Conservation (phyloP, 768 basidiomycete species). For the Hericium alpestre region DNA sequence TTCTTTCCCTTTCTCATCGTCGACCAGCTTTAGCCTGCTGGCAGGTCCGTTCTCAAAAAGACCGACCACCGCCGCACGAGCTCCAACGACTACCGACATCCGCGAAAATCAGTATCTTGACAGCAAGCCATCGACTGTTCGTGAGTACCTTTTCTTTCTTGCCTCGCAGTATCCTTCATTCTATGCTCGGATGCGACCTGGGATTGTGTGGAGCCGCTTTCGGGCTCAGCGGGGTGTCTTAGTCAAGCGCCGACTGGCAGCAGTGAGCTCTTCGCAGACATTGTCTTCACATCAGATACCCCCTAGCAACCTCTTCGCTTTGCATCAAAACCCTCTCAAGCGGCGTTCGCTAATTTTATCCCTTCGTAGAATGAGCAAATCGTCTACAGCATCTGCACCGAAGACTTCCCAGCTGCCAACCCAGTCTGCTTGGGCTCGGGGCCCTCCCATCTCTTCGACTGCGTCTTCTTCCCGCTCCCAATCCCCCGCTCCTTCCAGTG, state of each 20-base stretch:
- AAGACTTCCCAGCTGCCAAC: slow-evolving; percentile 64
- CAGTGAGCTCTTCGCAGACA: background rate
- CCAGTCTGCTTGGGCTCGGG: slow-evolving; percentile 87
- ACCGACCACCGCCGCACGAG: slow-evolving; percentile 9
- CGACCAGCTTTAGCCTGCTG: slow-evolving; percentile 17
- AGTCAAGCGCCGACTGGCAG: background rate
- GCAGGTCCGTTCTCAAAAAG: slow-evolving; percentile 17
- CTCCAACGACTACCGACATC: slow-evolving; percentile 5
- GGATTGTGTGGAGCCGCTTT: too few relatives aligned
- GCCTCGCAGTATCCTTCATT: background rate
- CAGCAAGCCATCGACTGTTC: slow-evolving; percentile 8
- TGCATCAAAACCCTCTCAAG: background rate
- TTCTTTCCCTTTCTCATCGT: slow-evolving; percentile 4
- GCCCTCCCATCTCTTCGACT: slow-evolving; percentile 60
- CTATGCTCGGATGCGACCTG: background rate
- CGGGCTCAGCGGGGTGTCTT: background rate
- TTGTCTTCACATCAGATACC: background rate
- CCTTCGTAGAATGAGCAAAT: slow-evolving; percentile 81
- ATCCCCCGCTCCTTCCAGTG: slow-evolving; percentile 44
- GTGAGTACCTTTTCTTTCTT: slow-evolving; percentile 4
- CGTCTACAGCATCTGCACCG: slow-evolving; percentile 60
- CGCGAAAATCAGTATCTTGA: slow-evolving; percentile 10
- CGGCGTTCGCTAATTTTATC: background rate
- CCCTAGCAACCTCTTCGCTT: background rate
- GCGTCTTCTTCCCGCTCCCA: slow-evolving; percentile 63